A percentile compares a stretch with the other conserved stretches of the same genome.
phyloP scores from a whole-genome alignment of 495 filamentous ascomycete species.

The Tuber magnatum region DNA sequence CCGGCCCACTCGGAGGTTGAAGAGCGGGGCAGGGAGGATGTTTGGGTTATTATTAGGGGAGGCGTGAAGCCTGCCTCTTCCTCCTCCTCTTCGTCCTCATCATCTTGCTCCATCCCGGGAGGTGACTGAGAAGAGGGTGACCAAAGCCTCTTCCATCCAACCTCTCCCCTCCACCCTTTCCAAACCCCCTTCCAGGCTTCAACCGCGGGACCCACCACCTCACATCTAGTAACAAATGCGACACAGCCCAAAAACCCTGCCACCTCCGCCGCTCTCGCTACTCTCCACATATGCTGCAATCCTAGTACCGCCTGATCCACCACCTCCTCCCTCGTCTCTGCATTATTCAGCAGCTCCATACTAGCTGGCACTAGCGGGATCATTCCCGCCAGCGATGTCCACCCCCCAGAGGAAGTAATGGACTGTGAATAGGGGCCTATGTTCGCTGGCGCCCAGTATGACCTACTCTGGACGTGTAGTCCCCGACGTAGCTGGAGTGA shows the following conservation, averaged over 20 bases:
- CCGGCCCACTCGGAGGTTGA: slow-evolving; percentile 64
- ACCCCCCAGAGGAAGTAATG: slow-evolving; percentile 49
- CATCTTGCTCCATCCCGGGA: slow-evolving; percentile 30
- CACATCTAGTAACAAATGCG: slow-evolving; percentile 55
- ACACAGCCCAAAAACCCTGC: slow-evolving; percentile 65
- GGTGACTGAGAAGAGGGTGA: slow-evolving; percentile 3
- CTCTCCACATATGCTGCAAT: slow-evolving; percentile 83
- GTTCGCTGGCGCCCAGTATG: slow-evolving; percentile 97
- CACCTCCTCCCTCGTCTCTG: slow-evolving; percentile 27
- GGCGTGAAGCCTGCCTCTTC: slow-evolving; percentile 43
- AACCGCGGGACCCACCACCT: slow-evolving; percentile 39
- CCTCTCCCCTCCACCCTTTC: slow-evolving; percentile 47
- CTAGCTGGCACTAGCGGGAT: slow-evolving; percentile 77
- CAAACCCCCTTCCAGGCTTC: slow-evolving; percentile 49
- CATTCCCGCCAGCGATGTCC: slow-evolving; percentile 66
- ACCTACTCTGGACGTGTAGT: slow-evolving; percentile 87
- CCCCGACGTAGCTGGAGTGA: slow-evolving; percentile 40
- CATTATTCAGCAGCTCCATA: slow-evolving; percentile 55
- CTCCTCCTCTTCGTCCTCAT: slow-evolving; percentile 41
- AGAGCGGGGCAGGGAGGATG: slow-evolving; percentile 60
- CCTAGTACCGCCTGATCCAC: slow-evolving; percentile 54
- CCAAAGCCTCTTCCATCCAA: slow-evolving; percentile 25
- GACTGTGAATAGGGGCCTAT: slow-evolving; percentile 97
- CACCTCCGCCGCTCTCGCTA: slow-evolving; percentile 65
- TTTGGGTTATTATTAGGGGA: slow-evolving; percentile 64